Evolutionary conservation across 305 asterid species (phyloP).

Genomic region (Solanum hybrid): DNA sequence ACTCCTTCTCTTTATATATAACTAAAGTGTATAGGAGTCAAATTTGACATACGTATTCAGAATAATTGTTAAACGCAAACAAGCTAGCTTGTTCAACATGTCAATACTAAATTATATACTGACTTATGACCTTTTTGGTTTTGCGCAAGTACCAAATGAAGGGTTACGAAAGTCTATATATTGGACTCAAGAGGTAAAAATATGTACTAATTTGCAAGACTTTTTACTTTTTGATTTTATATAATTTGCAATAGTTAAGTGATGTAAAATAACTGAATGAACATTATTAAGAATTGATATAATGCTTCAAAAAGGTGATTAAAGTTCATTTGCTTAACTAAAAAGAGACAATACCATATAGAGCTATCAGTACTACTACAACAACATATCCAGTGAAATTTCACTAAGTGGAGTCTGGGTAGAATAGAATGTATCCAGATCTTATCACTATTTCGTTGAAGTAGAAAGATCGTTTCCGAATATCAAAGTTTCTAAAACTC

Average conservation of each 20-base stretch:
- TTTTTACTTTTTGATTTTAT: background rate
- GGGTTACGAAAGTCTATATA: background rate
- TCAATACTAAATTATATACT: background rate
- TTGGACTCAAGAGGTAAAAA: background rate
- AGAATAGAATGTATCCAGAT: rapidly evolving
- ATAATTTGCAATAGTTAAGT: background rate
- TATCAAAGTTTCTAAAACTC: background rate
- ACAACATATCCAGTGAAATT: background rate
- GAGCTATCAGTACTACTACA: background rate
- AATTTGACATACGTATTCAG: background rate
- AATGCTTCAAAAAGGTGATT: background rate
- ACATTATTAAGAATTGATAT: background rate
- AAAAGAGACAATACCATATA: background rate
- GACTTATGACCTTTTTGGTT: background rate
- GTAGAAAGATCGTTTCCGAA: background rate
- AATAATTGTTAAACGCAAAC: background rate
- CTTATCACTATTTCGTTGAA: too few species aligned
- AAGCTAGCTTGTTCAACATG: background rate
- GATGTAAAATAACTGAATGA: background rate
- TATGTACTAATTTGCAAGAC: background rate
- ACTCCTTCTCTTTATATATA: background rate
- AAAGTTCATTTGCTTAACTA: background rate
- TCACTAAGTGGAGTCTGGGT: too few species aligned
- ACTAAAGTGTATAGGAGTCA: background rate
- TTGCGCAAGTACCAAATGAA: background rate